Percentiles rank a stretch among this genome's conserved stretches.
Evolutionary conservation across 495 filamentous ascomycete species (phyloP).

Genomic region (Trichoderma parareesei): DNA sequence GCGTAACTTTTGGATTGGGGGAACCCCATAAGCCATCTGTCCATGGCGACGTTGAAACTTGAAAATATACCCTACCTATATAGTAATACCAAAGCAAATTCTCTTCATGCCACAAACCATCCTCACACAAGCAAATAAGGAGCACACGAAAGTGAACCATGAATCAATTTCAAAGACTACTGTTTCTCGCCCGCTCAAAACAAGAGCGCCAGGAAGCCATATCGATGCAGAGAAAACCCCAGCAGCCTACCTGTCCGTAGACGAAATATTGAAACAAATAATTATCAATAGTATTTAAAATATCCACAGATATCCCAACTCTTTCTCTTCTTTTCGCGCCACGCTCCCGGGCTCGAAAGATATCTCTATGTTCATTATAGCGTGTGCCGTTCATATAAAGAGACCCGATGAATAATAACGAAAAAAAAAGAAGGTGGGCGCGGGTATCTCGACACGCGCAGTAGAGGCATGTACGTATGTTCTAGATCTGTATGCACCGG

Average conservation of each 20-base stretch:
- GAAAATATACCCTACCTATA: neutral
- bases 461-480: neutral
- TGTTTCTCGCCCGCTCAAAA: neutral
- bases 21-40: too few species aligned
- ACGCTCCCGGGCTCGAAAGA: neutral
- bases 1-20: neutral
- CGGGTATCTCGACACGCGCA: neutral
- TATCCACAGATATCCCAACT: neutral
- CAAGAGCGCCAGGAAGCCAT: neutral
- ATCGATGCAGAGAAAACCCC: neutral
- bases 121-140: neutral
- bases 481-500: neutral
- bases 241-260: neutral
- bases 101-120: neutral
- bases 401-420: neutral
- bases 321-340: neutral
- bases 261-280: neutral
- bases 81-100: neutral
- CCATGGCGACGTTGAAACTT: neutral
- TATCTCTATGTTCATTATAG: too few species aligned
- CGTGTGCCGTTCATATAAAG: too few species aligned
- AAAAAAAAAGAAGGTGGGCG: neutral
- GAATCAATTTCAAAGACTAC: constrained; percentile 2
- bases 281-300: neutral
- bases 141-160: neutral